These are phyloP conservation scores for Porodaedalea pini DNA, from an alignment of 1,284 basidiomycete species.

Conservation along the genomic window DNA sequence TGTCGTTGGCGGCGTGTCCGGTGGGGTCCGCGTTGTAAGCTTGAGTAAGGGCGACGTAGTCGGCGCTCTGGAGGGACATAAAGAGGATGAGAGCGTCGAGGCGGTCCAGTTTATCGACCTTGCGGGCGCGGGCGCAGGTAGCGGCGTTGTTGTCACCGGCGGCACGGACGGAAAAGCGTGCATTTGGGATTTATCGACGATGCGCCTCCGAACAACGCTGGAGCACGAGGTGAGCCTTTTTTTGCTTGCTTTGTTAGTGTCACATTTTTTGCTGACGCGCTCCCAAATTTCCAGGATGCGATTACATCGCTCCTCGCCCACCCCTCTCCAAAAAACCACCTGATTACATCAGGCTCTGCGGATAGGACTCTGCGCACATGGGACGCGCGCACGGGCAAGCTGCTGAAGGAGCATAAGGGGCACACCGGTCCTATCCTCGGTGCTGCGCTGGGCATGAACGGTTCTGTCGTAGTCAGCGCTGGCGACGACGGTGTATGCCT, in stretches of 20 bases:
- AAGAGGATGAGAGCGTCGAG: slow-evolving; percentile 88
- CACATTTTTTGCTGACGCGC: slow-evolving; percentile 11
- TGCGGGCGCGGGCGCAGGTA: slow-evolving; percentile 45
- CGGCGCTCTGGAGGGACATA: slow-evolving; percentile 77
- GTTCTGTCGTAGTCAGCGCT: slow-evolving; percentile 72
- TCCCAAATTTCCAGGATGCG: slow-evolving; percentile 67
- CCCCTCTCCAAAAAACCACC: slow-evolving; percentile 67
- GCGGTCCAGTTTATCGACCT: slow-evolving; percentile 84
- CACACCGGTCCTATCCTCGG: slow-evolving; percentile 80
- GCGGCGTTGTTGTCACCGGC: slow-evolving; percentile 78
- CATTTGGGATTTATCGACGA: slow-evolving; percentile 90
- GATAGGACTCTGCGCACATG: slow-evolving; percentile 88
- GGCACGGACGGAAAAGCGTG: slow-evolving; percentile 93
- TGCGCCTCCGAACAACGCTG: slow-evolving; percentile 75
- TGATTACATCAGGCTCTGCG: slow-evolving; percentile 81
- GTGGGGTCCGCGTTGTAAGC: slow-evolving; percentile 82
- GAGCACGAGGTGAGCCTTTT: slow-evolving; percentile 65
- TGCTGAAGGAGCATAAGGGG: slow-evolving; percentile 79
- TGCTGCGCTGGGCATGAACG: slow-evolving; percentile 67
- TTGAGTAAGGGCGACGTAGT: slow-evolving; percentile 85
- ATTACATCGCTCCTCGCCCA: slow-evolving; percentile 79
- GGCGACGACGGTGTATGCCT: slow-evolving; percentile 84
- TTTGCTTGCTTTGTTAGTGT: not conserved
- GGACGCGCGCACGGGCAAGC: slow-evolving; percentile 84
- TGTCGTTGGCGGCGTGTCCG: slow-evolving; percentile 83